Evolutionary conservation across 129 eudicot species (phyloP), one percentile per base, ranked within the genome.

Genomic region (Helianthus tuberosus): DNA sequence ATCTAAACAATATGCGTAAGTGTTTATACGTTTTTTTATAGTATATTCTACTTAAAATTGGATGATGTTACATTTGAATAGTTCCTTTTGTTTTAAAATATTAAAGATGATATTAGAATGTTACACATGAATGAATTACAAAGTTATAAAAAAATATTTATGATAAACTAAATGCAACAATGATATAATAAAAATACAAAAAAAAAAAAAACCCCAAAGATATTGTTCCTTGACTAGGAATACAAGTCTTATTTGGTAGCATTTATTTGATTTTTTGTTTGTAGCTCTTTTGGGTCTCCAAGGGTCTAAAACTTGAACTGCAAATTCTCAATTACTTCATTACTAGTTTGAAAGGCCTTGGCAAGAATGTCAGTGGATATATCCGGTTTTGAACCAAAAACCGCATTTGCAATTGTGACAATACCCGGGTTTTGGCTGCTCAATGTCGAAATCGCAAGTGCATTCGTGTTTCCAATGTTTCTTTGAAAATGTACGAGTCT

Each of bases 401-500:
- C 47, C 66, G 38, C 80, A 75, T 80, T 75, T 46, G 80, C 80
- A 64, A 81, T 58, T 2, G 89, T 71, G 39, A 77, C 53, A 5
- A 81, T 72, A 11, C 86, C 86, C 2, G 86, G 89, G 20, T 81
- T 81, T 15, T 84, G 89, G 75, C 89, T 81, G 13, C 81, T 81
- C 63, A 84, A 74, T 1, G 49, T 68, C 9, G 83, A 71, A 25
- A 84, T 57, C 2, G 79, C 83, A 15, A 77, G 57, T 5, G 83
- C 85, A 9, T 29, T 69, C 11, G 60, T 65, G 8, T 65, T 35
- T 67, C 84, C 86, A 8, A 16, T 52, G 64, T 84, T 84, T 52
- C 81, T 57, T 52, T 84, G 89, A 75, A 54, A 84, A 74, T 84
- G 89, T 32, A 84, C 71, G 36, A 81, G 83, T 41, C 68, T 54